Conservation (phyloP, 768 basidiomycete genomes). For the Podaxis sp. region DNA sequence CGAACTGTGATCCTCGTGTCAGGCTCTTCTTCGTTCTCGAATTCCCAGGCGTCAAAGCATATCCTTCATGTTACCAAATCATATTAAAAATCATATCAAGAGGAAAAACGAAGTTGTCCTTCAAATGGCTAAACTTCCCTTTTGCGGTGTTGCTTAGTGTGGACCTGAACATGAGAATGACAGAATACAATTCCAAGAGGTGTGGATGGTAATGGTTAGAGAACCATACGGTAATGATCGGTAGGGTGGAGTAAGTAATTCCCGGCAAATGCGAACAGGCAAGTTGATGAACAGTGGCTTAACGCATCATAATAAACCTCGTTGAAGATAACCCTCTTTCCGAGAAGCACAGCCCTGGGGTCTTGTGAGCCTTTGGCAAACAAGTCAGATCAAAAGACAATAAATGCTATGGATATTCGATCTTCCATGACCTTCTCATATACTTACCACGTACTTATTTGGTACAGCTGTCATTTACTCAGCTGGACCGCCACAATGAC, state of each 20-base stretch:
- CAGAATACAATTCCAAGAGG: background rate
- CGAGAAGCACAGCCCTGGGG: background rate
- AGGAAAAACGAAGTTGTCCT: background rate
- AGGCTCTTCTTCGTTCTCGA: background rate
- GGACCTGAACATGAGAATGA: constrained; percentile 11
- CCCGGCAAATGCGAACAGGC: background rate
- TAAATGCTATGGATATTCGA: background rate
- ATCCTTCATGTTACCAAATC: background rate
- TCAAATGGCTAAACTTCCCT: background rate
- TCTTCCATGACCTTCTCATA: background rate
- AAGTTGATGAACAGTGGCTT: background rate
- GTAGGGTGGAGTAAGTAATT: constrained; percentile 5
- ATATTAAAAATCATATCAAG: background rate
- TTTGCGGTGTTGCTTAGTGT: background rate
- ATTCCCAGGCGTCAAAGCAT: background rate
- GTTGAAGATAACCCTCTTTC: background rate
- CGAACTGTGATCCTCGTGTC: background rate
- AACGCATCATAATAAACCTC: background rate
- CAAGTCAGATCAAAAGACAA: background rate
- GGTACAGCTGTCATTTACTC: background rate
- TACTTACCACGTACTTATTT: background rate
- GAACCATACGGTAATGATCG: constrained; percentile 3
- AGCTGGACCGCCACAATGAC: background rate
- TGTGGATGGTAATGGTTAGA: background rate
- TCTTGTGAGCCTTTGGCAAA: background rate